phyloP scores from a whole-genome alignment of 1,284 basidiomycete species.

The Sphaerobolus stellatus region DNA sequence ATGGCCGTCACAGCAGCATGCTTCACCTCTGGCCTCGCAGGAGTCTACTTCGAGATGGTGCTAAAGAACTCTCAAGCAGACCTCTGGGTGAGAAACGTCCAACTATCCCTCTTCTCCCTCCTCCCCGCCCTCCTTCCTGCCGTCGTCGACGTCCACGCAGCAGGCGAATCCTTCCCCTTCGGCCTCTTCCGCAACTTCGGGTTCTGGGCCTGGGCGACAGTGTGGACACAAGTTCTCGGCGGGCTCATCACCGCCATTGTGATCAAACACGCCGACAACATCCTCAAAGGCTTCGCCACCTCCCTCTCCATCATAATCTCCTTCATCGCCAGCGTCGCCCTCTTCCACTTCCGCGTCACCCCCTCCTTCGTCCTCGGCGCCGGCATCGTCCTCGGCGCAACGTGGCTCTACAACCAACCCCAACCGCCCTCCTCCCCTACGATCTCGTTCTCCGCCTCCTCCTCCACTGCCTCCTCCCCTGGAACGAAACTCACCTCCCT shows the following conservation, averaged over 20 bases:
- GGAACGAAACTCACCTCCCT: not conserved
- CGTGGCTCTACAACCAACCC: constrained; percentile 88
- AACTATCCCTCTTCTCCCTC: constrained; percentile 92
- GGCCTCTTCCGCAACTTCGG: constrained; percentile 78
- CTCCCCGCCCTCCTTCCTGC: constrained; percentile 87
- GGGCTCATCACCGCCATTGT: constrained; percentile 88
- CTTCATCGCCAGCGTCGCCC: constrained; percentile 83
- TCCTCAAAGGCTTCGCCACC: constrained; percentile 92
- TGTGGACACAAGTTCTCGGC: constrained; percentile 84
- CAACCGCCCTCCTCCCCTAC: constrained; percentile 13
- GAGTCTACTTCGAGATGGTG: constrained; percentile 98
- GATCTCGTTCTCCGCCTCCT: not conserved
- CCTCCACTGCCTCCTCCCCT: no score
- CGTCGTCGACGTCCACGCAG: constrained; percentile 37
- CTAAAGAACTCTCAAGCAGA: constrained; percentile 88
- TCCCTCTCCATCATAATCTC: constrained; percentile 91
- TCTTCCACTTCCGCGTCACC: constrained; percentile 88
- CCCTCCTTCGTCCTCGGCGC: constrained; percentile 83
- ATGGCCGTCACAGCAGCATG: constrained; percentile 86
- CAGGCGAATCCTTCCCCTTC: constrained; percentile 39
- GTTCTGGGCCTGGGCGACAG: constrained; percentile 89
- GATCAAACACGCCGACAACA: constrained; percentile 87
- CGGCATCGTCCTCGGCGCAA: constrained; percentile 78
- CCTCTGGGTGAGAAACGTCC: constrained; percentile 96
- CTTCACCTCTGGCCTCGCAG: constrained; percentile 95